Evolutionary conservation across 2,329 filamentous ascomycete genomes (phyloP), one percentile per base, ranked within the genome.

Genomic region (Ceratocystis smalleyi): DNA sequence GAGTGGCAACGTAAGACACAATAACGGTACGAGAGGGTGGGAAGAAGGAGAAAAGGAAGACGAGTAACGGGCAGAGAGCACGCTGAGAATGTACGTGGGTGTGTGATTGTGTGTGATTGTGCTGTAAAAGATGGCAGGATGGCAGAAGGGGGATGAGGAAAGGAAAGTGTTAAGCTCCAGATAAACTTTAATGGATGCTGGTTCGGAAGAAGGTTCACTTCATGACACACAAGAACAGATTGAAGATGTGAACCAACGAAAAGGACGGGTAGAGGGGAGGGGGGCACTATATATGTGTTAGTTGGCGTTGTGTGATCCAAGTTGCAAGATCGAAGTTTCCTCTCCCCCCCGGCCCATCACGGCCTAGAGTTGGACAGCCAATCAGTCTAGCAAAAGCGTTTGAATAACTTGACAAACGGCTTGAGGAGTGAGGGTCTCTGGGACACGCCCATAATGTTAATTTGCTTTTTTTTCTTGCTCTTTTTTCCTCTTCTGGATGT

Each of bases 381-480:
- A 40, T 40, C 35, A 40, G 35, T 12, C 35, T 12, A 40, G 35
- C 8, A 10, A 40, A 12, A 12, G 35, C 35, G 35, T 40, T 40
- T 40, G 35, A 40, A 40, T 40, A 40, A 10, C 35, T 12, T 40
- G 35, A 40, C 35, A 40, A 40, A 40, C 35, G 35, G 35, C 8
- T 12, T 40, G 35, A 12, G 8, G 35, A 40, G 35, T 40, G 35
- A 10, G 35, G 12, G 35, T 40, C 35, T 12, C 10, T 40, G 8
- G 35, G 10, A 59, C 32, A 59, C 32, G 30, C 59, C 32, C 7
- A 7, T 12, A 40, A 40, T 4, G 10, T 40, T 40, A 40, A 40
- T 62, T 62, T 30, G 10, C 19, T 62, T 62, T 12, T 61, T 47
- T 62, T 62, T 62, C 15, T 47, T 49, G 19, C 24, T 12, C 19